Conservation (phyloP, 257 asterid genomes). For the Ilex aquifolium region DNA sequence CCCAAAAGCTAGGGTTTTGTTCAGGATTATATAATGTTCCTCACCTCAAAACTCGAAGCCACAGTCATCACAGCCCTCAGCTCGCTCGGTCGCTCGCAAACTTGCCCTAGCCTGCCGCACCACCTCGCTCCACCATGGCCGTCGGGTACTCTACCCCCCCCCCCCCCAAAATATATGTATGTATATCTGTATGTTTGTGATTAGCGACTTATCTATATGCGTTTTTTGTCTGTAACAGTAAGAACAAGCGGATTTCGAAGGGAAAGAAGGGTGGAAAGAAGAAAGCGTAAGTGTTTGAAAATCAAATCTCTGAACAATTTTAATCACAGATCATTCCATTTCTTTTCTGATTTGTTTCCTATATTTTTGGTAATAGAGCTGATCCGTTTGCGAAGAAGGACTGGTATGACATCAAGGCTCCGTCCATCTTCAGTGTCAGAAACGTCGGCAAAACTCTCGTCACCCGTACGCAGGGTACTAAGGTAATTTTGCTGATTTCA, state of each 20-base stretch:
- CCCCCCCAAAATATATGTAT: neutral
- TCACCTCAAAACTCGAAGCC: too few species aligned
- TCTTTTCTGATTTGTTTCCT: neutral
- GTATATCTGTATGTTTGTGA: neutral
- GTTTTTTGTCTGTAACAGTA: slow-evolving; percentile 25
- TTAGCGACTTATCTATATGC: neutral
- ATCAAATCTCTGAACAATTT: neutral
- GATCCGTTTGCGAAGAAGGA: slow-evolving; percentile 63
- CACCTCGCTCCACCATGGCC: slow-evolving; percentile 42
- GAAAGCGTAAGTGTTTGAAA: slow-evolving; percentile 33
- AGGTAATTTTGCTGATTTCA: slow-evolving; percentile 18
- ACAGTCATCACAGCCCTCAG: neutral
- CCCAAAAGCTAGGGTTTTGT: too few species aligned
- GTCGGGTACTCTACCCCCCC: slow-evolving; percentile 47
- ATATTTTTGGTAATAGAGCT: slow-evolving; percentile 13
- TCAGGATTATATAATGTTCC: too few species aligned
- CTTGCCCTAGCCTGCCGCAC: slow-evolving; percentile 22
- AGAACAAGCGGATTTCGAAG: slow-evolving; percentile 61
- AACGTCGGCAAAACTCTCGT: slow-evolving; percentile 54
- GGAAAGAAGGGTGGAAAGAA: slow-evolving; percentile 71
- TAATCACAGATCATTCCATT: too few species aligned
- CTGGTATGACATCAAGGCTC: slow-evolving; percentile 61
- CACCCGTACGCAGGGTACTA: slow-evolving; percentile 61
- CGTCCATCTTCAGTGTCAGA: slow-evolving; percentile 41
- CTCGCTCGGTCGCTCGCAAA: slow-evolving; percentile 14